Conservation (phyloP, 768 basidiomycete genomes). For the Tricholomella constricta region DNA sequence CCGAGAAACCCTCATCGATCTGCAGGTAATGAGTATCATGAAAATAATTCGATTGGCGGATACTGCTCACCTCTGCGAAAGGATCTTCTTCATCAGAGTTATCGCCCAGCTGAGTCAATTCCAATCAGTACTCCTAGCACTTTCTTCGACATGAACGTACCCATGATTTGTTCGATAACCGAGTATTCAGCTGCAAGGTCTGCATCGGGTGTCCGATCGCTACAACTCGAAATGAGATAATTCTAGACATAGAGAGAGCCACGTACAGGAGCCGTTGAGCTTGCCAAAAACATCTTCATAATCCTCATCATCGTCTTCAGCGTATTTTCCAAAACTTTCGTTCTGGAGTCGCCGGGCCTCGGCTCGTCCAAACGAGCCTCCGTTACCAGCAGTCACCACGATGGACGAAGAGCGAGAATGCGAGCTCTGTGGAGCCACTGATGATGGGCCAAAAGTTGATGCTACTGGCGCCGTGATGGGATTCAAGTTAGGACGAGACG, state of each 20-base stretch:
- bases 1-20: conserved; percentile 93
- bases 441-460: conserved; percentile 30
- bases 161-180: conserved; percentile 91
- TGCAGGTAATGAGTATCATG: conserved; percentile 26
- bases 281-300: conserved; percentile 96
- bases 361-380: conserved; percentile 66
- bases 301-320: conserved; percentile 87
- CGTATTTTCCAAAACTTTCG: conserved; percentile 76
- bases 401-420: conserved; percentile 67
- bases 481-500: conserved; percentile 56
- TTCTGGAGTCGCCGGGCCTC: conserved; percentile 59
- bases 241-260: conserved; percentile 1
- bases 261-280: conserved; percentile 64
- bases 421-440: conserved; percentile 24
- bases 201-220: conserved; percentile 65
- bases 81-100: conserved; percentile 93
- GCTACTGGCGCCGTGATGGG: conserved; percentile 36
- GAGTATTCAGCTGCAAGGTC: conserved; percentile 82
- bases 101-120: conserved; percentile 61
- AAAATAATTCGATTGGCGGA: neutral
- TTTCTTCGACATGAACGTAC: conserved; percentile 36
- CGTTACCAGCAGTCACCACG: conserved; percentile 40
- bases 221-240: conserved; percentile 19
- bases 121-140: neutral
- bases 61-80: conserved; percentile 76